Evolutionary conservation across 768 basidiomycete species (phyloP).

Genomic region (Tricholoma bakamatsutake): DNA sequence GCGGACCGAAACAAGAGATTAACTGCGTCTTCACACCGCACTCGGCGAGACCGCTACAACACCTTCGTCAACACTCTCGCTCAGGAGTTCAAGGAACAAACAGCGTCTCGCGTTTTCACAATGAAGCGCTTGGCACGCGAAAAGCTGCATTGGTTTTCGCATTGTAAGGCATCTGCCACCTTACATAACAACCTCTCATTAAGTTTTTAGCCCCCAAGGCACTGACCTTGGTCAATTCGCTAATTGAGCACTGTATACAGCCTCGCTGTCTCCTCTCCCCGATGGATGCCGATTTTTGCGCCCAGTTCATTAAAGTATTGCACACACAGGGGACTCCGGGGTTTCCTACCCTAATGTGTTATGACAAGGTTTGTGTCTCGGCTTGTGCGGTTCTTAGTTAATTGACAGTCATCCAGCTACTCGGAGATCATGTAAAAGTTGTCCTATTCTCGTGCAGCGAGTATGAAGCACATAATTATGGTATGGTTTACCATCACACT

Average conservation of each 20-base stretch:
- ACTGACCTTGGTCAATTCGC: conserved; percentile 45
- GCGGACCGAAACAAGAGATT: conserved; percentile 55
- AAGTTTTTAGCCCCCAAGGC: conserved; percentile 36
- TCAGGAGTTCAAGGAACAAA: conserved; percentile 74
- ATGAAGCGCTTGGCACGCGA: conserved; percentile 72
- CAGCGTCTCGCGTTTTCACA: conserved; percentile 63
- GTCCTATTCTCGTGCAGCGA: conserved; percentile 92
- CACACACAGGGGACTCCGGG: conserved; percentile 86
- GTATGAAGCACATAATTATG: conserved; percentile 93
- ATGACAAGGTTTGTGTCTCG: conserved; percentile 57
- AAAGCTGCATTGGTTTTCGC: conserved; percentile 79
- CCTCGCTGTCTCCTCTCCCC: conserved; percentile 92
- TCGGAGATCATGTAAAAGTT: conserved; percentile 78
- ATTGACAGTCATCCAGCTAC: conserved; percentile 45
- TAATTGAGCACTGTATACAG: conserved; percentile 89
- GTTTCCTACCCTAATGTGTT: conserved; percentile 81
- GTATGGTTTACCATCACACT: conserved; percentile 32
- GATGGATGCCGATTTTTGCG: conserved; percentile 93
- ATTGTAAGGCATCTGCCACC: conserved; percentile 31
- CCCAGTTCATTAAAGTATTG: conserved; percentile 83
- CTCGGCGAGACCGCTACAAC: conserved; percentile 61
- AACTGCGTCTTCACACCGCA: conserved; percentile 52
- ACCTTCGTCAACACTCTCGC: conserved; percentile 51
- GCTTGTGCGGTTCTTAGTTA: background rate
- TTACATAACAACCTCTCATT: conserved; percentile 3